Conservation (phyloP, 805 yeast genomes). For the Pichia ethanolica region DNA sequence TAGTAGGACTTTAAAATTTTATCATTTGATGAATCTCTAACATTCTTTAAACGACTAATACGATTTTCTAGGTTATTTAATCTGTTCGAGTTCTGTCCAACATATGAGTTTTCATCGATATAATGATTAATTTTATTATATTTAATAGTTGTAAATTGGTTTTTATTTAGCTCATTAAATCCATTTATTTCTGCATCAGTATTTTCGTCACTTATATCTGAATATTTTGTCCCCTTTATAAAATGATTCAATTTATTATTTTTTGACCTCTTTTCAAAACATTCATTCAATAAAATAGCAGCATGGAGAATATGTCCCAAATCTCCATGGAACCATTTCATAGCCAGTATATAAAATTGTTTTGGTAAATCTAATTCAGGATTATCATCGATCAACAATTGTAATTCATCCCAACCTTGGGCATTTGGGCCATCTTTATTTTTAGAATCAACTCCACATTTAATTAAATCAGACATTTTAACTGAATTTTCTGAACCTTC, state of each 20-base stretch:
- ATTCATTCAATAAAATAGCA: conserved; percentile 25
- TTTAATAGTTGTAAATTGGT: neutral
- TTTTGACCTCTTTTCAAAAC: neutral
- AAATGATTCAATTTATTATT: neutral
- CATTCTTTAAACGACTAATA: neutral
- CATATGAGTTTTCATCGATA: too few species aligned
- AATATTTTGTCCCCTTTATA: neutral
- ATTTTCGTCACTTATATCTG: too few species aligned
- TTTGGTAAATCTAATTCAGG: conserved; percentile 31
- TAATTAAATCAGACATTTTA: conserved; percentile 1
- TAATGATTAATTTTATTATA: too few species aligned
- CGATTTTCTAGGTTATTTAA: neutral
- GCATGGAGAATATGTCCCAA: conserved; percentile 30
- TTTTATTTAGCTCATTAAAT: neutral
- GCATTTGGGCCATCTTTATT: neutral
- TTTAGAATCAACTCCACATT: neutral
- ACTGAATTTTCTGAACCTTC: neutral
- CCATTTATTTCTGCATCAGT: neutral
- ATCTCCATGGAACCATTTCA: conserved; percentile 40
- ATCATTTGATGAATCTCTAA: neutral
- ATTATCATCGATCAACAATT: conserved; percentile 29
- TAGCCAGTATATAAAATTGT: conserved; percentile 32
- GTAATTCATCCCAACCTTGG: conserved; percentile 24
- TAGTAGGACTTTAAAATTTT: conserved; percentile 2
- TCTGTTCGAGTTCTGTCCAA: too few species aligned